Conservation (phyloP, 495 filamentous ascomycete genomes). For the Alectoria sarmentosa region DNA sequence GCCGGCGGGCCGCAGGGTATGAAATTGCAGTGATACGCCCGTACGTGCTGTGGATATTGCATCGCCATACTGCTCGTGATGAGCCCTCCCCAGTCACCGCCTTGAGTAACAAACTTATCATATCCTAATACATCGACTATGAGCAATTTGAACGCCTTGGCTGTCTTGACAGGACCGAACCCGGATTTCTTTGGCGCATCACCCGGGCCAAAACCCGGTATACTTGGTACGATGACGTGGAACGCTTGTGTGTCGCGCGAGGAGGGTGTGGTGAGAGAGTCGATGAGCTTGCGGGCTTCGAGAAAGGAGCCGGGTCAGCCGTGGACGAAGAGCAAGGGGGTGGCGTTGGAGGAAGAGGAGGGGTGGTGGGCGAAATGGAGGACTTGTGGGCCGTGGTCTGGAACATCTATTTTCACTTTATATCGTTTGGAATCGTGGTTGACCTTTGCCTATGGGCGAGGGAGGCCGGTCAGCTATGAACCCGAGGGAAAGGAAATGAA, state of each 20-base stretch:
- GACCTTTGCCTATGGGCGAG: constrained; percentile 12
- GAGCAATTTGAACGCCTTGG: constrained; percentile 25
- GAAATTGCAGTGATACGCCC: constrained; percentile 30
- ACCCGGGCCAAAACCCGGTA: constrained; percentile 30
- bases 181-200: constrained; percentile 24
- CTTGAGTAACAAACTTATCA: constrained; percentile 33
- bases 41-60: constrained; percentile 35
- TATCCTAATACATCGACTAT: constrained; percentile 33
- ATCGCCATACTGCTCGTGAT: constrained; percentile 32
- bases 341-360: constrained; percentile 27
- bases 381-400: constrained; percentile 20
- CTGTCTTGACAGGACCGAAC: constrained; percentile 27
- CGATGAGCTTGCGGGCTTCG: constrained; percentile 30
- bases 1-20: constrained; percentile 25
- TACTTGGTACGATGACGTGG: constrained; percentile 29
- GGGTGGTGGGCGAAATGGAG: constrained; percentile 21
- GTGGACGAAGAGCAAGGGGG: constrained; percentile 34
- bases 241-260: constrained; percentile 20
- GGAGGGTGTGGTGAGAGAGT: constrained; percentile 20
- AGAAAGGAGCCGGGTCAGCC: constrained; percentile 38
- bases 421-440: constrained; percentile 22
- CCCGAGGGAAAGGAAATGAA: background rate
- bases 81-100: constrained; percentile 32
- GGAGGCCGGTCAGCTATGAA: background rate
- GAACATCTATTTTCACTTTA: constrained; percentile 21